Conservation (phyloP, 2,329 filamentous ascomycete genomes). For the Aspergillus sp. region DNA sequence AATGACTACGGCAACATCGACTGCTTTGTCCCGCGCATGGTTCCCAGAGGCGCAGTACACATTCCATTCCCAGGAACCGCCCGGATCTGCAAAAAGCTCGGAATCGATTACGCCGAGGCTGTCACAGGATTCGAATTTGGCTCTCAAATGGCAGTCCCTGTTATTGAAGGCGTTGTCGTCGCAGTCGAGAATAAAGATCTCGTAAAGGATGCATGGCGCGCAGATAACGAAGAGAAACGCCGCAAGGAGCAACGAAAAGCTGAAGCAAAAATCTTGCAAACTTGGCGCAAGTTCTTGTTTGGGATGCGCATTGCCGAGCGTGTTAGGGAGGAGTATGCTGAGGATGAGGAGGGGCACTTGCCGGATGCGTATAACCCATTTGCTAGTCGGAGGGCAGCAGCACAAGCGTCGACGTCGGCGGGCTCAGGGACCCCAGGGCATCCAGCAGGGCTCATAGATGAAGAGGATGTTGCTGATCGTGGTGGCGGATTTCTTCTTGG, state of each 20-base stretch:
- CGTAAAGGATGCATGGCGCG: constrained; percentile 75
- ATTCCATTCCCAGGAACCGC: constrained; percentile 75
- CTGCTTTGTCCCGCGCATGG: constrained; percentile 90
- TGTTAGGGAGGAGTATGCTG: constrained; percentile 73
- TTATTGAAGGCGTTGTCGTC: constrained; percentile 86
- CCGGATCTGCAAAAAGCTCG: constrained; percentile 77
- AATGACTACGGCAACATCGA: constrained; percentile 97
- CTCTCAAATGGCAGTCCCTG: constrained; percentile 86
- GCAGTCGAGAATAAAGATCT: constrained; percentile 74
- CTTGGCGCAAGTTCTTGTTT: constrained; percentile 86
- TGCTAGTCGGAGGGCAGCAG: constrained; percentile 14
- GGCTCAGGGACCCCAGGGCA: background rate
- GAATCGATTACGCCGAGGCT: constrained; percentile 88
- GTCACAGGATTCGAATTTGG: constrained; percentile 97
- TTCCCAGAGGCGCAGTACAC: constrained; percentile 80
- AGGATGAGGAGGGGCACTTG: constrained; percentile 36
- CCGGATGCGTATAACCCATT: constrained; percentile 39
- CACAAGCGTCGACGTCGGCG: background rate
- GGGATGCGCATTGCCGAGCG: constrained; percentile 79
- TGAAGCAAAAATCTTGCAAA: constrained; percentile 67
- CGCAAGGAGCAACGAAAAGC: constrained; percentile 83
- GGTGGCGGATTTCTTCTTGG: constrained; percentile 14
- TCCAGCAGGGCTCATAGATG: background rate
- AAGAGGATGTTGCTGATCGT: constrained; percentile 15
- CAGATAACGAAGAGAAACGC: constrained; percentile 71